These are phyloP conservation scores for Lactarius sanguifluus DNA, from an alignment of 768 basidiomycete species.

Conservation along the genomic window DNA sequence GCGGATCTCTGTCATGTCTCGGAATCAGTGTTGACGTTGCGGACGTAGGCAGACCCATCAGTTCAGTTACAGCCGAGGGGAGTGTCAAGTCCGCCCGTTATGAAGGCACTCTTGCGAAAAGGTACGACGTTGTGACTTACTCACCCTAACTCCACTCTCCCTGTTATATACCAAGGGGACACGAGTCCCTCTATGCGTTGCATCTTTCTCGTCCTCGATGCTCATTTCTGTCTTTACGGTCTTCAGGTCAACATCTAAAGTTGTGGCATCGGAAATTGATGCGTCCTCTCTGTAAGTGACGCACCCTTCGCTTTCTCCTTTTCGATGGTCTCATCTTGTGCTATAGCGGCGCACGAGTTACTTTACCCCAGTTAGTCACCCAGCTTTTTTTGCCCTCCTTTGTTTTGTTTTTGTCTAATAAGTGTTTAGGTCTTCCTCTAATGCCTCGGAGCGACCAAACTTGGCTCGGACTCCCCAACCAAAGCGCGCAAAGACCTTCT, in stretches of 20 bases:
- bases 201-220: background rate
- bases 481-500: constrained; percentile 15
- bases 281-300: constrained; percentile 14
- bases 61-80: background rate
- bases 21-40: background rate
- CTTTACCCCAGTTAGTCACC: constrained; percentile 10
- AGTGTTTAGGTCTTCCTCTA: background rate
- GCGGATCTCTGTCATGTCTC: background rate
- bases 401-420: background rate
- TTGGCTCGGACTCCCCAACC: background rate
- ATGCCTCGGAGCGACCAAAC: background rate
- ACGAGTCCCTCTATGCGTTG: too few species aligned
- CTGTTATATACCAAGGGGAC: background rate
- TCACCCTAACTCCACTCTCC: background rate
- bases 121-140: constrained; percentile 6
- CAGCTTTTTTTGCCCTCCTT: background rate
- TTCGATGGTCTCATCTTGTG: background rate
- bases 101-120: background rate
- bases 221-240: background rate
- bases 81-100: background rate
- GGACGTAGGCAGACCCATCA: constrained; percentile 5
- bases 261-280: background rate
- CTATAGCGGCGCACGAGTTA: background rate
- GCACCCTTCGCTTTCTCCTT: background rate
- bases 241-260: constrained; percentile 6